Evolutionary conservation across 768 basidiomycete genomes (phyloP).

Genomic region (Fomitopsis pulvina): DNA sequence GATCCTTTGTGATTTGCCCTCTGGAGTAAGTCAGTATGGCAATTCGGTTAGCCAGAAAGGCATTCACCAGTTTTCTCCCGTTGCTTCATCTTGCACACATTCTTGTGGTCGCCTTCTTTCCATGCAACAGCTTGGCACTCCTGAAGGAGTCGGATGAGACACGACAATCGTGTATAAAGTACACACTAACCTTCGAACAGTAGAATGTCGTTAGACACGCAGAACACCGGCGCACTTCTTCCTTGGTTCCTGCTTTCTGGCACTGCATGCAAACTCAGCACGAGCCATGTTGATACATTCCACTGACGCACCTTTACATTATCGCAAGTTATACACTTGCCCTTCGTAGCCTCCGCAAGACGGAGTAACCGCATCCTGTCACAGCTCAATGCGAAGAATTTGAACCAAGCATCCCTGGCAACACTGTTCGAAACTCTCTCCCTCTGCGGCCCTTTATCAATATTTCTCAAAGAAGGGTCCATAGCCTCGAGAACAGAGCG

Average conservation of each 20-base stretch:
- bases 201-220: conserved; percentile 30
- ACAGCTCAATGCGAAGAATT: conserved; percentile 22
- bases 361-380: conserved; percentile 21
- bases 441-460: conserved; percentile 16
- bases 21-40: conserved; percentile 11
- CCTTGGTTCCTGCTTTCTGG: conserved; percentile 29
- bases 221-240: conserved; percentile 29
- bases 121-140: conserved; percentile 31
- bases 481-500: conserved; percentile 29
- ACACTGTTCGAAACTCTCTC: conserved; percentile 16
- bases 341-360: conserved; percentile 23
- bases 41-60: not conserved
- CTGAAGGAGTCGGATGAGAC: not conserved
- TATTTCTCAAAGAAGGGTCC: conserved; percentile 21
- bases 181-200: conserved; percentile 24
- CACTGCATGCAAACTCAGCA: conserved; percentile 16
- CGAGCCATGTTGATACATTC: not conserved
- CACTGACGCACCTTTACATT: conserved; percentile 21
- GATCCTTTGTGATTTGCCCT: conserved; percentile 27
- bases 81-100: conserved; percentile 32
- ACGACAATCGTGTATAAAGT: not conserved
- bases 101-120: conserved; percentile 32
- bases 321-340: conserved; percentile 29
- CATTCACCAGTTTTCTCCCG: conserved; percentile 27
- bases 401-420: conserved; percentile 21